Evolutionary conservation across 75 land plant genomes (phyloP).

Genomic region (Sequoiadendron giganteum): DNA sequence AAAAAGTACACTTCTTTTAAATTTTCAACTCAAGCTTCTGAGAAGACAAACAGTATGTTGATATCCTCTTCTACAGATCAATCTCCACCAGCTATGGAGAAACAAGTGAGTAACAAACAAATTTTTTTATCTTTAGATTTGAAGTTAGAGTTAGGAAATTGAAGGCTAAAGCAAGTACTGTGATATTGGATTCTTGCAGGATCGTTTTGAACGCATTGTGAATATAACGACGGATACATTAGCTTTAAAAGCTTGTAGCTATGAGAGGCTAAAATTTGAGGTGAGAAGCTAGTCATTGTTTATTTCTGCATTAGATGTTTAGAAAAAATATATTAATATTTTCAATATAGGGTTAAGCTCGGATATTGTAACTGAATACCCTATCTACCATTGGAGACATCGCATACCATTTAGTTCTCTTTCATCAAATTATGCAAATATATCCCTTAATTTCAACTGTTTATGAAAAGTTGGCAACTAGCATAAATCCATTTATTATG

Average conservation of each 20-base stretch:
- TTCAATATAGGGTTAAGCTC: background rate
- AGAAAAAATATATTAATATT: background rate
- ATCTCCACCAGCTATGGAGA: constrained; percentile 1
- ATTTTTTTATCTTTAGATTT: background rate
- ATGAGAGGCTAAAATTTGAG: constrained; percentile 52
- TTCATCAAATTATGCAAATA: background rate
- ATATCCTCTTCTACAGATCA: constrained; percentile 6
- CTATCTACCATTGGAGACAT: background rate
- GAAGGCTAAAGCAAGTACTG: background rate
- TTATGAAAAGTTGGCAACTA: background rate
- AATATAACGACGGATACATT: constrained; percentile 35
- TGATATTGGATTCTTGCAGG: constrained; percentile 20
- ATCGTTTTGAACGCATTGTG: constrained; percentile 24
- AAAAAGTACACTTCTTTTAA: constrained; percentile 6
- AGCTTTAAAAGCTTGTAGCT: constrained; percentile 30
- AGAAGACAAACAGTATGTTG: background rate
- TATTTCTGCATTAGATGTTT: constrained; percentile 6
- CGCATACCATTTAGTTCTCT: background rate
- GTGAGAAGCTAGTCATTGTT: constrained; percentile 15
- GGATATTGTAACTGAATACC: background rate
- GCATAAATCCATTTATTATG: background rate
- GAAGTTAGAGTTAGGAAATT: background rate
- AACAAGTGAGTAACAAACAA: constrained; percentile 12
- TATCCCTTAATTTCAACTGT: background rate
- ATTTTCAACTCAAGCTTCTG: constrained; percentile 7